Evolutionary conservation across 2,329 filamentous ascomycete genomes (phyloP).

Genomic region (Amylocarpus encephaloides): DNA sequence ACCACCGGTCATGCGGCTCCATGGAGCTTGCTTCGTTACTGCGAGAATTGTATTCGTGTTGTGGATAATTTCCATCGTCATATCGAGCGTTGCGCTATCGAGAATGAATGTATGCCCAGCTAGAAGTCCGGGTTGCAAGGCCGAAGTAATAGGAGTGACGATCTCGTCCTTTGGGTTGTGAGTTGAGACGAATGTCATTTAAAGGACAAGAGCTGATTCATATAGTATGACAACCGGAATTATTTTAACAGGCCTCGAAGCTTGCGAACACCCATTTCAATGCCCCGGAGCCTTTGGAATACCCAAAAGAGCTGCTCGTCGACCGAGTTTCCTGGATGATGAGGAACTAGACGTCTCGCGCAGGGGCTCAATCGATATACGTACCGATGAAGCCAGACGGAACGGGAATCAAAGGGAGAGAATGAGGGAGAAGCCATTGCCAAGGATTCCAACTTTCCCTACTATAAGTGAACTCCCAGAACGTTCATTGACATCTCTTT

Average conservation of each 20-base stretch:
- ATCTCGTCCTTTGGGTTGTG: slow-evolving; percentile 20
- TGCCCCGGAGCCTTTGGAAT: slow-evolving; percentile 7
- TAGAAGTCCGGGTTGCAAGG: slow-evolving; percentile 10
- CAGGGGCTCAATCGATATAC: slow-evolving; percentile 10
- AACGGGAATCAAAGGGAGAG: slow-evolving; percentile 3
- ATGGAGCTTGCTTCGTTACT: slow-evolving; percentile 23
- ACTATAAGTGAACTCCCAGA: slow-evolving; percentile 9
- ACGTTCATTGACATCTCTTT: slow-evolving; percentile 11
- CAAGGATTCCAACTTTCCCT: slow-evolving; percentile 7
- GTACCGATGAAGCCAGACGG: slow-evolving; percentile 5
- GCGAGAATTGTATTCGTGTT: slow-evolving; percentile 19
- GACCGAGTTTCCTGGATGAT: slow-evolving; percentile 16
- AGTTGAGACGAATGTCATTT: background rate
- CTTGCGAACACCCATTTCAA: slow-evolving; percentile 24
- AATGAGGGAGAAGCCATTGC: slow-evolving; percentile 16
- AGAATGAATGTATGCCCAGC: slow-evolving; percentile 12
- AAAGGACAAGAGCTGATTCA: background rate
- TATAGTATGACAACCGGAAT: slow-evolving; percentile 20
- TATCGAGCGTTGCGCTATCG: slow-evolving; percentile 16
- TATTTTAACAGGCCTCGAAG: slow-evolving; percentile 23
- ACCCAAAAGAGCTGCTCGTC: slow-evolving; percentile 10
- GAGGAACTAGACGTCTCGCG: slow-evolving; percentile 18
- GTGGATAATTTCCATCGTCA: slow-evolving; percentile 21
- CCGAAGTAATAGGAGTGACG: slow-evolving; percentile 18
- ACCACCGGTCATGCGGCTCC: slow-evolving; percentile 18